phyloP scores from a whole-genome alignment of 2,329 filamentous ascomycete genomes.

The Trichoderma sp. region DNA sequence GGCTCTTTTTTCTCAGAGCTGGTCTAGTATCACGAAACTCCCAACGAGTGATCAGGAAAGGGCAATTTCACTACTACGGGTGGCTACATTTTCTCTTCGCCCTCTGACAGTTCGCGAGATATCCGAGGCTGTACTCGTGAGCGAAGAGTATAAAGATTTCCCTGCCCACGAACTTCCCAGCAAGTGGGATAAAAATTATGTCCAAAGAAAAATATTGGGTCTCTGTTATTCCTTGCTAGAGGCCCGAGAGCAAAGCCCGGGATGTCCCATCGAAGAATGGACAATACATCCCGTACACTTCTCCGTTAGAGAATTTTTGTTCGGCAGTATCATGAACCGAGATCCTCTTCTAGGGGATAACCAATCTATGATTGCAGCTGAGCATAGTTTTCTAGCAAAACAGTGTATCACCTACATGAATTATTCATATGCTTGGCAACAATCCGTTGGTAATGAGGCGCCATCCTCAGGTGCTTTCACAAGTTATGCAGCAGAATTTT shows the following conservation, averaged over 20 bases:
- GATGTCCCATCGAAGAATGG: too few species aligned
- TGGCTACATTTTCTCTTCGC: conserved; percentile 35
- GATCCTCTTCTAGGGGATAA: too few species aligned
- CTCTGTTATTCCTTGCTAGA: conserved; percentile 39
- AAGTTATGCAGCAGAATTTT: conserved; percentile 6
- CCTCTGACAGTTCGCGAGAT: conserved; percentile 35
- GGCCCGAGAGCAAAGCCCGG: conserved; percentile 1
- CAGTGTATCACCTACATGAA: conserved; percentile 9
- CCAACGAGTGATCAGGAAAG: conserved; percentile 31
- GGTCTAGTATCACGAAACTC: conserved; percentile 34
- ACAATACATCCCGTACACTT: conserved; percentile 33
- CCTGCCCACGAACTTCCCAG: too few species aligned
- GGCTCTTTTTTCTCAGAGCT: conserved; percentile 39
- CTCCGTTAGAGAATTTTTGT: conserved; percentile 31
- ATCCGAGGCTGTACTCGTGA: conserved; percentile 35
- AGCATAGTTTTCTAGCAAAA: neutral
- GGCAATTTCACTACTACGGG: conserved; percentile 38
- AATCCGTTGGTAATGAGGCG: neutral
- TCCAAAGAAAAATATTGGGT: conserved; percentile 37
- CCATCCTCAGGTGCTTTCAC: neutral
- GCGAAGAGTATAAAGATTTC: conserved; percentile 31
- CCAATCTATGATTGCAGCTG: neutral
- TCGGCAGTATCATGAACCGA: too few species aligned
- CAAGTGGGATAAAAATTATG: too few species aligned
- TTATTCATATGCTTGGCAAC: neutral